Evolutionary conservation across 2,329 filamentous ascomycete species (phyloP).

Genomic region (Sporothrix euskadiensis): DNA sequence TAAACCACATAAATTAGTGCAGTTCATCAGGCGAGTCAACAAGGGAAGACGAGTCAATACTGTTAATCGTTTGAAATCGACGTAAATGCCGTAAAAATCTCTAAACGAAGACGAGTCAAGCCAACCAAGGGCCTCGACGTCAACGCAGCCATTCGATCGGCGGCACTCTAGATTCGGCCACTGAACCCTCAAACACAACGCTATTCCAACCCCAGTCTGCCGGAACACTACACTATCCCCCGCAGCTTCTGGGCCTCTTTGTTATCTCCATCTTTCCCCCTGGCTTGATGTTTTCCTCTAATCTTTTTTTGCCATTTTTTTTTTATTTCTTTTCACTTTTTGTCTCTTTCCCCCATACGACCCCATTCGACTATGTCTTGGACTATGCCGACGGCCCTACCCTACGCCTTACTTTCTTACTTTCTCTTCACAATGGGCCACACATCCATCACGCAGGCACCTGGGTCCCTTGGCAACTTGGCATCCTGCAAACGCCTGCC

Average conservation of each 20-base stretch:
- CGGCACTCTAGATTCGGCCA: neutral
- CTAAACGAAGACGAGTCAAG: neutral
- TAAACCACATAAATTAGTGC: neutral
- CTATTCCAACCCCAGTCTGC: neutral
- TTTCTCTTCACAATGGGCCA: neutral
- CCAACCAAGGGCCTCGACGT: neutral
- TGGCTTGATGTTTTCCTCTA: neutral
- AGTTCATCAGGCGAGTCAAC: neutral
- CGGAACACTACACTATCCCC: neutral
- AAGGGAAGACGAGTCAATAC: neutral
- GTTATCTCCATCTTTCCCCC: constrained; percentile 1
- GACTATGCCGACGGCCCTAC: neutral
- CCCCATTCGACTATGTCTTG: neutral
- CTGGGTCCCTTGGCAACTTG: constrained; percentile 6
- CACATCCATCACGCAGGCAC: neutral
- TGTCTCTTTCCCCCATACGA: neutral
- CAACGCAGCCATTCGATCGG: neutral
- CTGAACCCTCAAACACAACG: no score
- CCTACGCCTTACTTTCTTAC: neutral
- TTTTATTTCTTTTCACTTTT: neutral
- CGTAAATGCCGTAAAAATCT: neutral
- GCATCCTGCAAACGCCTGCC: constrained; percentile 5
- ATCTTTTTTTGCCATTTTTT: neutral
- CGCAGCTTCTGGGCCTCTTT: neutral
- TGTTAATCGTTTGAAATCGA: neutral